Evolutionary conservation across 352 stramenopile species (phyloP).

Genomic region (Pythium grandisporangium): DNA sequence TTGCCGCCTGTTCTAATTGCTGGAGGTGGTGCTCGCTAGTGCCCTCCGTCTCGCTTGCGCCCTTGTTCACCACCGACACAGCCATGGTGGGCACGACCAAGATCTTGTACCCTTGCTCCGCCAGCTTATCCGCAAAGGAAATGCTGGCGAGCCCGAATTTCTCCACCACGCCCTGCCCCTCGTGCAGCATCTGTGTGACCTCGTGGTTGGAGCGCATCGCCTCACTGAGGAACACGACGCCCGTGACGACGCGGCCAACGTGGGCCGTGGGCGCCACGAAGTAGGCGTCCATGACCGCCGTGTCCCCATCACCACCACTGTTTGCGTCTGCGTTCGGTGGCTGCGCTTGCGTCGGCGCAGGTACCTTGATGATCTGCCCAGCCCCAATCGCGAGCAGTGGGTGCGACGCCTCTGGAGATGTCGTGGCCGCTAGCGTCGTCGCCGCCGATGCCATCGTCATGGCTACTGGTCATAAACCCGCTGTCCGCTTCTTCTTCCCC

Average conservation of each 20-base stretch:
- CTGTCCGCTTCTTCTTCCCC: no score
- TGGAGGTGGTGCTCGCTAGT: slow-evolving; percentile 4
- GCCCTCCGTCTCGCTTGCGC: slow-evolving; percentile 4
- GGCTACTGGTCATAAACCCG: no score
- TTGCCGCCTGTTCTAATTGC: slow-evolving; percentile 31
- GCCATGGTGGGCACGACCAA: slow-evolving; percentile 40
- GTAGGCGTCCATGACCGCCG: slow-evolving; percentile 30
- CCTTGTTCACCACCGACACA: no score
- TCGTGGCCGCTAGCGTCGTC: no score
- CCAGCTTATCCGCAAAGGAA: slow-evolving; percentile 80
- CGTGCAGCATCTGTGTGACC: slow-evolving; percentile 8
- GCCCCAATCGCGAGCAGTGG: no score
- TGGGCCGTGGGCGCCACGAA: slow-evolving; percentile 65
- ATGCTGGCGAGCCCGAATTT: slow-evolving; percentile 45
- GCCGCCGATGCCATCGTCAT: no score
- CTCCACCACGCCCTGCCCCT: slow-evolving; percentile 8
- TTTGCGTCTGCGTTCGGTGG: no score
- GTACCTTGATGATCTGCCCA: no score
- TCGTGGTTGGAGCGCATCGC: slow-evolving; percentile 13
- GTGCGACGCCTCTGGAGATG: no score
- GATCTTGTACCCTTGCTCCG: slow-evolving; percentile 85
- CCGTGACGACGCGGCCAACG: slow-evolving; percentile 77
- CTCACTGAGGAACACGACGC: slow-evolving; percentile 62
- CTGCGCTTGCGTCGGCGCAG: no score
- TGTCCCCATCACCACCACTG: no score